phyloP scores from a whole-genome alignment of 2,329 filamentous ascomycete species.

The Fusarium euwallaceae region DNA sequence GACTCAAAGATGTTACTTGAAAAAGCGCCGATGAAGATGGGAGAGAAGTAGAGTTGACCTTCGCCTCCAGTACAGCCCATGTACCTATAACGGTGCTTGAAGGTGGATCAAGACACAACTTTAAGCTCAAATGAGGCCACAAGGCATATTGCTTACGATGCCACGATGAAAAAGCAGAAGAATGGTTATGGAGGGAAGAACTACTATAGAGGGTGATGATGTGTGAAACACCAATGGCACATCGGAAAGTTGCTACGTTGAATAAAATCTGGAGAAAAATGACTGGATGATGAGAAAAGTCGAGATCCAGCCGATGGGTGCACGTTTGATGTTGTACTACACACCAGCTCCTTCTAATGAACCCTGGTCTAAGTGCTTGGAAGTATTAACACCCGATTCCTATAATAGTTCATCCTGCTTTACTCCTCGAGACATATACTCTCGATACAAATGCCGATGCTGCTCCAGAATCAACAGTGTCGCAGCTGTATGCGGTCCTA shows the following conservation, averaged over 20 bases:
- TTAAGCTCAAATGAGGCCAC: slow-evolving; percentile 59
- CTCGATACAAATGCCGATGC: slow-evolving; percentile 15
- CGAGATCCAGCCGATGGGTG: slow-evolving; percentile 64
- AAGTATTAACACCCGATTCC: not conserved
- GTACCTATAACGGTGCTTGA: slow-evolving; percentile 69
- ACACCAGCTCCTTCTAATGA: not conserved
- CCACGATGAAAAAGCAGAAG: slow-evolving; percentile 64
- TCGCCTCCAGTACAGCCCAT: slow-evolving; percentile 75
- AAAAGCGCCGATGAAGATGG: slow-evolving; percentile 75
- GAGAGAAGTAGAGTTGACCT: slow-evolving; percentile 74
- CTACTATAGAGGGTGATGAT: slow-evolving; percentile 70
- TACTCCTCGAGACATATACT: not conserved
- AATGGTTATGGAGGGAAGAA: slow-evolving; percentile 66
- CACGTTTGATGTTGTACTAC: slow-evolving; percentile 62
- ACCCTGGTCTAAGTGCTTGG: not conserved
- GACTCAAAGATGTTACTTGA: slow-evolving; percentile 74
- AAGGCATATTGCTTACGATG: slow-evolving; percentile 59
- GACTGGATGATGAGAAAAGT: slow-evolving; percentile 71
- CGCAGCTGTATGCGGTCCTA: slow-evolving; percentile 23
- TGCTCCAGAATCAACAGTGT: slow-evolving; percentile 26
- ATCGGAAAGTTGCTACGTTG: slow-evolving; percentile 66
- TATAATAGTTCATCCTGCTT: not conserved
- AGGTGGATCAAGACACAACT: slow-evolving; percentile 41
- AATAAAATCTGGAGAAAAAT: slow-evolving; percentile 69
- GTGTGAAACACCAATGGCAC: slow-evolving; percentile 73